A percentile compares a stretch with the other conserved stretches of the same genome.
These are phyloP conservation scores for Solanum peruvianum DNA, from an alignment of 257 asterid genomes.

Conservation along the genomic window DNA sequence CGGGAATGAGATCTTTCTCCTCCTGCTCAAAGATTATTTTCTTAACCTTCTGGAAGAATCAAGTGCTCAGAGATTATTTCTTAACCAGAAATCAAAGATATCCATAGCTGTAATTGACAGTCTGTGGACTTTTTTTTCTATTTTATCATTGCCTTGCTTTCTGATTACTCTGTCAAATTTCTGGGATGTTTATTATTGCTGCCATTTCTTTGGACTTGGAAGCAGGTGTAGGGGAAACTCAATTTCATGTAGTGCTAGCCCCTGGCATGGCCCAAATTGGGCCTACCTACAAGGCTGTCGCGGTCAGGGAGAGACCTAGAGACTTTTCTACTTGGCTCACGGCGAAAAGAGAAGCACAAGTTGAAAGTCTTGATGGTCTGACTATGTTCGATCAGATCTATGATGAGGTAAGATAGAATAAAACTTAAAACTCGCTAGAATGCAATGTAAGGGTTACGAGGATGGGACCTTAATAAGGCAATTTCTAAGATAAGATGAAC, in stretches of 20 bases:
- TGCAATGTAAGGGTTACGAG: not conserved
- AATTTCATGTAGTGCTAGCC: slow-evolving; percentile 55
- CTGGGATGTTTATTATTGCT: not conserved
- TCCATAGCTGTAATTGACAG: not conserved
- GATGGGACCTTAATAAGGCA: not conserved
- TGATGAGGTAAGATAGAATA: slow-evolving; percentile 37
- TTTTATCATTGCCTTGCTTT: not conserved
- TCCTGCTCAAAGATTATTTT: not conserved
- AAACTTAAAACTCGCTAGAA: not conserved
- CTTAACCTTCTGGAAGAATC: not conserved
- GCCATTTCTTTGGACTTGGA: not conserved
- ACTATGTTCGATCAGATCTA: slow-evolving; percentile 45
- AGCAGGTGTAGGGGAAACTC: slow-evolving; percentile 58
- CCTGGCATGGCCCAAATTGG: slow-evolving; percentile 66
- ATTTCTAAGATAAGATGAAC: not conserved
- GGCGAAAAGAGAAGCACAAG: slow-evolving; percentile 41
- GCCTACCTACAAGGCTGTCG: slow-evolving; percentile 44
- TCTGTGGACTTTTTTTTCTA: not conserved
- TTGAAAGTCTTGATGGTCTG: slow-evolving; percentile 58
- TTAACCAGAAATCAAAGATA: not conserved
- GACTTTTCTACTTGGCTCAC: slow-evolving; percentile 52
- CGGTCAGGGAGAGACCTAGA: slow-evolving; percentile 28
- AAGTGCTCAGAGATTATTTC: not conserved
- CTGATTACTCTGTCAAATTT: not conserved
- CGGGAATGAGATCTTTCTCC: not conserved